Percentiles rank a stretch among this genome's conserved stretches.
Evolutionary conservation across 176 grass and related monocot species (phyloP).

Genomic region (Lolium rigidum): DNA sequence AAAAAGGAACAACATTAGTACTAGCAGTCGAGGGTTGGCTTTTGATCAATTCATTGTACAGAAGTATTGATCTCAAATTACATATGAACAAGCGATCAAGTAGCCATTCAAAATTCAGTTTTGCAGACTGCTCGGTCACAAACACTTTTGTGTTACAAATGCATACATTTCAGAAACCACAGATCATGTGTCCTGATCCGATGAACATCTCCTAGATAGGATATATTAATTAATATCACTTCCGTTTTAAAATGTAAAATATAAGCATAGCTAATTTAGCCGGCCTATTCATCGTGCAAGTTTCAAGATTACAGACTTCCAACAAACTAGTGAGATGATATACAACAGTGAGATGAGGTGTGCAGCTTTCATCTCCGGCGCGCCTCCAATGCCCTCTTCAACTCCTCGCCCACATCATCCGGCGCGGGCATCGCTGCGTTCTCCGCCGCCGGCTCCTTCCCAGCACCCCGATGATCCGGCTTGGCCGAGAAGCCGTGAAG

Average conservation of each 20-base stretch:
- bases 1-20: too few relatives aligned
- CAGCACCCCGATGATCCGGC: slow-evolving; percentile 15
- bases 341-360: too few relatives aligned
- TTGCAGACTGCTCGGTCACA: neutral
- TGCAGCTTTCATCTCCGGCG: slow-evolving; percentile 16
- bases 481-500: slow-evolving; percentile 26
- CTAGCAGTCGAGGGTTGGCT: too few relatives aligned
- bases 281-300: too few relatives aligned
- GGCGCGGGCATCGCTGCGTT: neutral
- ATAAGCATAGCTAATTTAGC: too few relatives aligned
- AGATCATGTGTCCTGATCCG: neutral
- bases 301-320: too few relatives aligned
- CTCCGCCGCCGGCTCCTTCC: neutral
- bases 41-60: neutral
- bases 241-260: too few relatives aligned
- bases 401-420: slow-evolving; percentile 50
- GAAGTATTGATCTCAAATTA: neutral
- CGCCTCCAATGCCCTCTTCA: slow-evolving; percentile 64
- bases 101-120: neutral
- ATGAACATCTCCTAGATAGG: too few relatives aligned
- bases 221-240: too few relatives aligned
- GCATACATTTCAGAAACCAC: too few relatives aligned
- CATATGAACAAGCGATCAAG: neutral
- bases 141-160: too few relatives aligned
- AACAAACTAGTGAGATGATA: too few relatives aligned